Percentiles rank a stretch among this genome's conserved stretches.
Evolutionary conservation across 202 grass and related monocot species (phyloP).

Genomic region (Setaria italica): DNA sequence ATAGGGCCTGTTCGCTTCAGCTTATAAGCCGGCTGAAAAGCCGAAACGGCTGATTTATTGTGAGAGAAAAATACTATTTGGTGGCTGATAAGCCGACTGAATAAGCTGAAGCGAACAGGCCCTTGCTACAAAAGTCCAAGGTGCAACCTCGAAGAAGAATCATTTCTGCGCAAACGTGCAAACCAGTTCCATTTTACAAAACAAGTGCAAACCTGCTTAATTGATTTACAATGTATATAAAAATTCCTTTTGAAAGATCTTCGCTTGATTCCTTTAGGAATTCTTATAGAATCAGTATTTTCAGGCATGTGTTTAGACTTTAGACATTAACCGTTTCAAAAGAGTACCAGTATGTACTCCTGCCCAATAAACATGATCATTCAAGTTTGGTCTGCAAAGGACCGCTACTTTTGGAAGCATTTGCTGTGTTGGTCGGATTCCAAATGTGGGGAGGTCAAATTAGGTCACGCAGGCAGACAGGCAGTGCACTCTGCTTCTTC

Average conservation of each 20-base stretch:
- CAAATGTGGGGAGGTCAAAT: conserved; percentile 1
- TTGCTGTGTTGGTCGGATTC: neutral
- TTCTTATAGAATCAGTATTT: neutral
- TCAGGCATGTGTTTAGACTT: neutral
- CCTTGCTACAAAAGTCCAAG: neutral
- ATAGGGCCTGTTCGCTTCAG: too few species aligned
- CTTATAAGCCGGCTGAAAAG: too few species aligned
- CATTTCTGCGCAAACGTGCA: neutral
- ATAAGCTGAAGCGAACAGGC: too few species aligned
- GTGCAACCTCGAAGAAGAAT: neutral
- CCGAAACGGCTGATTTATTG: too few species aligned
- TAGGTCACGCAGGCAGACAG: neutral
- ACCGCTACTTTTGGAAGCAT: neutral
- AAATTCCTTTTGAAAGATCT: neutral
- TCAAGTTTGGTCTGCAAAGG: neutral
- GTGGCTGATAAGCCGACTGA: too few species aligned
- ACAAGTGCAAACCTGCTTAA: neutral
- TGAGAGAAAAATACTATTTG: too few species aligned
- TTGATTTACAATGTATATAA: neutral
- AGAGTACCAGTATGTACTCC: neutral
- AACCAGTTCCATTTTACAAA: neutral
- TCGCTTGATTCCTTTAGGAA: neutral
- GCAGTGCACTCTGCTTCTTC: neutral
- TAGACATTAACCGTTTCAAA: neutral
- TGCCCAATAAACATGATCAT: neutral